Evolutionary conservation across 2,329 filamentous ascomycete genomes (phyloP), one percentile per base, ranked within the genome.

Genomic region (Cordyceps tenuipes): DNA sequence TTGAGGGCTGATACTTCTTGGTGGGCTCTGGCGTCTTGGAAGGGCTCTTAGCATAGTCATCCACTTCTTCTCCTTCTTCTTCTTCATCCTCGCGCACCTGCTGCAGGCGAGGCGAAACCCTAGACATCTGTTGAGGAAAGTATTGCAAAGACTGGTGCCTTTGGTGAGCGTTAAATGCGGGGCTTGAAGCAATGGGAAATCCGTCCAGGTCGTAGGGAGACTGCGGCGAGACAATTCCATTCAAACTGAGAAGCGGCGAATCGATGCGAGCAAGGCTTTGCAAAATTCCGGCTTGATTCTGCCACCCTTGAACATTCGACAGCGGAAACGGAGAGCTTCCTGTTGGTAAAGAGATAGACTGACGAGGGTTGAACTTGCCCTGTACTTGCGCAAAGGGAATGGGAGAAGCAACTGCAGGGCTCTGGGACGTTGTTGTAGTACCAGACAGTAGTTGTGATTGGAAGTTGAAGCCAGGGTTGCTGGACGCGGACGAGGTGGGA

Each of bases 11-110:
- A 57, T 79, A 75, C 50, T 76, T 76, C 51, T 73, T 72, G 12
- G 66, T 60, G 10, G 79, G 76, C 66, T 85, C 80, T 0, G 82
- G 79, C 0, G 79, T 82, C 67, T 80, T 82, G 1, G 79, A 82
- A 10, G 77, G 77, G 60, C 76, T 82, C 71, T 82, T 80, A 65
- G 68, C 74, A 13, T 47, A 43, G 4, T 59, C 44, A 13, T 57
- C 56, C 29, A 62, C 63, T 1, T 73, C 71, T 61, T 89, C 87
- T 61, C 89, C 87, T 64, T 89, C 87, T 23, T 89, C 87, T 23
- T 90, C 87, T 21, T 90, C 87, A 59, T 84, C 85, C 69, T 91
- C 88, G n/a, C 81, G 83, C 17, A 92, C 79, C 63, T 91, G 87
- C 60, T 88, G 87, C 63, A 92, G 75, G 48, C 84, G 78, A 62